These are phyloP conservation scores for Goffeauzyma gilvescens DNA, from an alignment of 768 basidiomycete species.

Conservation along the genomic window DNA sequence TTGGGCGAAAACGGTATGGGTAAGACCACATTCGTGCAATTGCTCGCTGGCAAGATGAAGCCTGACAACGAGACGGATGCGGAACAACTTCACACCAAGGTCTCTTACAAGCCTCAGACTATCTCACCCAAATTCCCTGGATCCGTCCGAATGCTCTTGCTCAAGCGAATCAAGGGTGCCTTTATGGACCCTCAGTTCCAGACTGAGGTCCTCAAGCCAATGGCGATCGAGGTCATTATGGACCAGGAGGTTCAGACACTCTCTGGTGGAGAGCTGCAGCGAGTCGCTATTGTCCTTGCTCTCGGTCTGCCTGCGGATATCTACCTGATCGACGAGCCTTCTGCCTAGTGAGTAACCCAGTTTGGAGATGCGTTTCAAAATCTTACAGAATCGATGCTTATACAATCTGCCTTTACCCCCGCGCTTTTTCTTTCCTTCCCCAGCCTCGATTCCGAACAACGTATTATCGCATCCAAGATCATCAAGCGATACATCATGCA, in stretches of 20 bases:
- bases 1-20: slow-evolving; percentile 98
- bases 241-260: slow-evolving; percentile 97
- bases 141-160: slow-evolving; percentile 78
- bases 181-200: slow-evolving; percentile 99
- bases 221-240: slow-evolving; percentile 82
- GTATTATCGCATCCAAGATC: slow-evolving; percentile 93
- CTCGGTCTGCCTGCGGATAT: slow-evolving; percentile 56
- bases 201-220: slow-evolving; percentile 91
- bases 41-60: slow-evolving; percentile 68
- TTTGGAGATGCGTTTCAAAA: no score
- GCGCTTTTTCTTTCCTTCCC: neutral
- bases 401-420: no score
- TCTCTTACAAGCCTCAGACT: slow-evolving; percentile 96
- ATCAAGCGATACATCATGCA: slow-evolving; percentile 97
- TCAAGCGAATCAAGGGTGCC: slow-evolving; percentile 82
- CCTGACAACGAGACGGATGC: slow-evolving; percentile 71
- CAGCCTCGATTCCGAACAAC: slow-evolving; percentile 86
- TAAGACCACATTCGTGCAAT: slow-evolving; percentile 92
- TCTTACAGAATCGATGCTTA: no score
- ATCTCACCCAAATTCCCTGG: slow-evolving; percentile 96
- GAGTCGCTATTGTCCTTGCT: slow-evolving; percentile 87
- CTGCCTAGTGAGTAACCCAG: slow-evolving; percentile 22
- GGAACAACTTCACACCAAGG: slow-evolving; percentile 45
- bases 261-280: slow-evolving; percentile 93
- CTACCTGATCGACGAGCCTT: slow-evolving; percentile 88